Evolutionary conservation across 2,329 filamentous ascomycete genomes (phyloP), one percentile per base, ranked within the genome.

Genomic region (Eurotiales sp.): DNA sequence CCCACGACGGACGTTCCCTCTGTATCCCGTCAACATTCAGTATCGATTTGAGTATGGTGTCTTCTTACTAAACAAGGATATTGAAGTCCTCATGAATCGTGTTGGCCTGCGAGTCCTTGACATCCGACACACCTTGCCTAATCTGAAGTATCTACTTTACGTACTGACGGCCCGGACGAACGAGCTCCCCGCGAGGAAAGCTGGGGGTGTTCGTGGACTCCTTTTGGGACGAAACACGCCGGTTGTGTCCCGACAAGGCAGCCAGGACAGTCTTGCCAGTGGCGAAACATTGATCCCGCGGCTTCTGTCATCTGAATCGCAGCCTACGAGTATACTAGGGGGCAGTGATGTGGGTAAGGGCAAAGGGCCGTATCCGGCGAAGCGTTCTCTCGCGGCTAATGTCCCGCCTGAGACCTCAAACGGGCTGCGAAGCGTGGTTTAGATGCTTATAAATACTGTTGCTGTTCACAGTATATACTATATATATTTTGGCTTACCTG

Each of bases 11-110:
- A 84, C 83, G 5, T 99, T 95, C 61, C 93, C 93, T 0, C 78
- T 99, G 0, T 91, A 91, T 68, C 70, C 87, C 73, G 79, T 81
- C 63, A 80, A 82, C 2, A 83, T 90, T 0, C 83, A 90, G 41
- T 97, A 92, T 73, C 85, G 92, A 2, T 97, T 97, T 68, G 92
- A 97, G 61, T 99, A 97, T 67, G 93, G 79, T 10, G 93, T 96
- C 65, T 99, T 97, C 62, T 75, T 97, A n/a, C 79, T 99, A 12
- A 97, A 97, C 73, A 96, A 97, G 71, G 77, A 97, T 64, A 91
- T 99, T 51, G 91, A 97, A 59, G 76, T 84, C 43, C 65, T 87
- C 10, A 74, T 83, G 60, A 80, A 77, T 54, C 72, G 75, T 1
- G 84, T 90, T 58, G 86, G 86, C 0, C 74, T 96, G 11, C 84